Percentiles rank a stretch among this genome's conserved stretches.
Conservation (phyloP, 805 yeast species). For the Sugiyamaella americana region DNA sequence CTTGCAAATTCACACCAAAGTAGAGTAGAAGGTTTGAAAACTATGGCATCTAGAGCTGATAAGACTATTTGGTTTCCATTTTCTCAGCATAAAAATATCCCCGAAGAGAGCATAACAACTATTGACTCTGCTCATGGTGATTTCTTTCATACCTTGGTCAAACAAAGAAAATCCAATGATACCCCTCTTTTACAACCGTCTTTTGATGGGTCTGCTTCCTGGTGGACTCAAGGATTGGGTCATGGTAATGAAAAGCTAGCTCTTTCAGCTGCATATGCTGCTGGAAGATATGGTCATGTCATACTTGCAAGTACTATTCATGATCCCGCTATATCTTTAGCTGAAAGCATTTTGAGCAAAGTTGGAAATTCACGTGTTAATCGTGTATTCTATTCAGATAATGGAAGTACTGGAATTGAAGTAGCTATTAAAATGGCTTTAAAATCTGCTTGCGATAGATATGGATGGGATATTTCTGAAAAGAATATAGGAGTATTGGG, state of each 20-base stretch:
- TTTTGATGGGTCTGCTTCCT: slow-evolving; percentile 25
- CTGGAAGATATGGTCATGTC: slow-evolving; percentile 27
- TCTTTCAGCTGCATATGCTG: slow-evolving; percentile 24
- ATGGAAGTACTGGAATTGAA: slow-evolving; percentile 27
- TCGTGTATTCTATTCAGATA: slow-evolving; percentile 25
- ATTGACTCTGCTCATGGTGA: slow-evolving; percentile 26
- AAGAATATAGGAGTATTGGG: slow-evolving; percentile 19
- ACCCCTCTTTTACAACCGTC: slow-evolving; percentile 14
- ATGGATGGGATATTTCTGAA: slow-evolving; percentile 14
- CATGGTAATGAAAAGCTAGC: slow-evolving; percentile 23
- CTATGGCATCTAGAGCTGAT: slow-evolving; percentile 15
- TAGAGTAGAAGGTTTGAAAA: slow-evolving; percentile 9
- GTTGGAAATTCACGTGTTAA: slow-evolving; percentile 17
- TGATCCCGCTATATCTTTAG: slow-evolving; percentile 24
- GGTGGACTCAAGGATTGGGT: slow-evolving; percentile 28
- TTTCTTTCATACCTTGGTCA: slow-evolving; percentile 14
- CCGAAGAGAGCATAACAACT: slow-evolving; percentile 17
- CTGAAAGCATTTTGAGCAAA: slow-evolving; percentile 15
- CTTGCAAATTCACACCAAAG: slow-evolving; percentile 9
- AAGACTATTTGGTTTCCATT: slow-evolving; percentile 24
- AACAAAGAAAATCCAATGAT: background rate
- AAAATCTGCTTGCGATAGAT: slow-evolving; percentile 19
- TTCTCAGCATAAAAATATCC: slow-evolving; percentile 21
- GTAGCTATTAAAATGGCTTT: slow-evolving; percentile 27
- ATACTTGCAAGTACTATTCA: slow-evolving; percentile 24